Evolutionary conservation across 108 stramenopile genomes (phyloP), one percentile per base, ranked within the genome.

Genomic region (Asterionellopsis glacialis): DNA sequence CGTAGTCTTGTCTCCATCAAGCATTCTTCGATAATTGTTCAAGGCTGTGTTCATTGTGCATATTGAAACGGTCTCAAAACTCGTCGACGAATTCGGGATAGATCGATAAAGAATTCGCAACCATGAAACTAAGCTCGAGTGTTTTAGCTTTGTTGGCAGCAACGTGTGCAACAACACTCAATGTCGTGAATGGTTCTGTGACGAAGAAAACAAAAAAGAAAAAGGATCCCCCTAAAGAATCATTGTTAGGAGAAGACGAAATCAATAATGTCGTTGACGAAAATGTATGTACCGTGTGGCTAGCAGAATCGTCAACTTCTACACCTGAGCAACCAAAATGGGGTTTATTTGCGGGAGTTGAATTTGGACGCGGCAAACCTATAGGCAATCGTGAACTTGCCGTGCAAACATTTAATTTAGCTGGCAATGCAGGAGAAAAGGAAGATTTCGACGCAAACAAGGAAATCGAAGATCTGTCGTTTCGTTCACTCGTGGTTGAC

Each of bases 321-420:
- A 65, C 70, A 15, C 44, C 51, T 14, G 68, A 67, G 0, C 68
- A 75, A 51, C 67, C 67, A 24, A 69, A 67, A 39, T 83, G 73
- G 82, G 77, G 77, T 11, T 23, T 83, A 6, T 83, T 58, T 53
- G 69, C 77, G 24, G 77, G 77, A 51, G 63, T 62, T 12, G 45
- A 68, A 18, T 28, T 73, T 26, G 23, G 23, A 15, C 41, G 26
- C 11, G 39, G 41, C 16, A 40, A 19, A 14, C 55, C 63, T 0
- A 53, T 83, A 23, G 74, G 74, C 3, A 57, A 45, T 55, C 63
- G 65, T 15, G 77, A 78, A 40, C 27, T 83, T 33, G 82, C 71
- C 13, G 66, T 83, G 41, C 74, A 72, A 22, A 72, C 68, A 0
- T 61, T 63, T 28, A 51, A 83, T 41, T 26, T 83, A 2, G 23